Base-by-base conservation (phyloP, 352 stramenopile species). In the Blastocystis sp. region DNA sequence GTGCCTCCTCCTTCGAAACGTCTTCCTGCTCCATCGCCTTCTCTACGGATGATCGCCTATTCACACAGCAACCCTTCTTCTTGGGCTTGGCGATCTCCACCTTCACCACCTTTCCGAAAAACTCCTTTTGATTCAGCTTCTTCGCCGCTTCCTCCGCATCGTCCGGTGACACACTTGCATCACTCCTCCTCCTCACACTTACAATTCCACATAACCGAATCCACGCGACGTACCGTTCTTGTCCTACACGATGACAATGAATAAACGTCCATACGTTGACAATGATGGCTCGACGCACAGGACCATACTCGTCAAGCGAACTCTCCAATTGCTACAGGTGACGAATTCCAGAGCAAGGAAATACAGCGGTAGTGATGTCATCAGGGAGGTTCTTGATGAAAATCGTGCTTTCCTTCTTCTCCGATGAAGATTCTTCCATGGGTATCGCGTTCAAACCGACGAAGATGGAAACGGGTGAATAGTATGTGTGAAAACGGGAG, bases 121-220 rank as follows among this genome's bases (percentile, higher is more conserved):
- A 84, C 38, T 84, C 57, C 75, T 65, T 84, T 21, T 59, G 24
- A 36, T 84, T 71, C 32, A 84, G 24, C 32, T 84, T 84, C 72
- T 72, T 84, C 11, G 57, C 44, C 21, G 72, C 72, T 18, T 71
- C 72, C 27, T 84, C 53, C 24, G 72, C 72, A 84, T 84, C 72
- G 9, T 65, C 51, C 9, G 46, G 11, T 29, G 75, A 32, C 18
- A 53, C 72, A 84, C 72, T 84, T 75, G n/a, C 40, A 76, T 72
- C 1, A 71, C 0, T n/a, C 16, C 14, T n/a, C 7, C 18, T 29
- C 16, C 8, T 11, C 24, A 42, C 16, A 11, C 16, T 7, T 21
- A 84, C 72, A 84, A 84, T 84, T 84, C n/a, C 21, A 84, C 72
- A 34, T 84, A 84, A 76, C 72, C 72, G 75, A 84, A 84, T 11